A percentile compares a stretch with the other conserved stretches of the same genome.
These are phyloP conservation scores for Leishmania lainsoni DNA, from an alignment of 208 protist species.

Conservation along the genomic window DNA sequence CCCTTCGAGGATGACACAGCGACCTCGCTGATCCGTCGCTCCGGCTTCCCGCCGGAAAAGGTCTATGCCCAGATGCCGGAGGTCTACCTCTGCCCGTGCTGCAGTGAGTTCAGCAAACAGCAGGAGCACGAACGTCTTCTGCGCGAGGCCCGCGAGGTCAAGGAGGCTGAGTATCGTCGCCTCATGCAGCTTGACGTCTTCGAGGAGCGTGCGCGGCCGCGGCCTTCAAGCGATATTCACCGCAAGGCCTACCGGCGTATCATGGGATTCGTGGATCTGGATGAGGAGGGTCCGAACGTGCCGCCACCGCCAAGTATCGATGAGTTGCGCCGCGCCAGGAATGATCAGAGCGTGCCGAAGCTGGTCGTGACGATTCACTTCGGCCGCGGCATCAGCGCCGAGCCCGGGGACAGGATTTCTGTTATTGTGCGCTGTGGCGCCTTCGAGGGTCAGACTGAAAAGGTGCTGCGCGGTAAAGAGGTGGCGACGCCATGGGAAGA, in stretches of 20 bases:
- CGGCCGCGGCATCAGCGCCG: slow-evolving; percentile 69
- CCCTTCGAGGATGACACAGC: slow-evolving; percentile 91
- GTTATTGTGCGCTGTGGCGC: slow-evolving; percentile 87
- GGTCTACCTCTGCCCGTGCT: slow-evolving; percentile 84
- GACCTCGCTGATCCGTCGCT: slow-evolving; percentile 82
- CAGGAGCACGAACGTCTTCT: slow-evolving; percentile 68
- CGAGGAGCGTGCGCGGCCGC: slow-evolving; percentile 81
- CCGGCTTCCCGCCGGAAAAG: slow-evolving; percentile 74
- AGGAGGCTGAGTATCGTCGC: slow-evolving; percentile 64
- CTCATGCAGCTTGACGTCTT: slow-evolving; percentile 90
- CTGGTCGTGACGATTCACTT: slow-evolving; percentile 90
- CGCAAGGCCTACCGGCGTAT: slow-evolving; percentile 49
- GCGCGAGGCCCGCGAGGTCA: slow-evolving; percentile 59
- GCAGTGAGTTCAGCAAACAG: slow-evolving; percentile 65
- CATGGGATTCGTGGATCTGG: slow-evolving; percentile 47
- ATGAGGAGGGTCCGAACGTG: slow-evolving; percentile 37
- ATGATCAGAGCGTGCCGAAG: slow-evolving; percentile 48
- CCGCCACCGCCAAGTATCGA: slow-evolving; percentile 79
- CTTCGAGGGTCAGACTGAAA: slow-evolving; percentile 88
- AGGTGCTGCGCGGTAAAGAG: slow-evolving; percentile 73
- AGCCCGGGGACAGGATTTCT: slow-evolving; percentile 64
- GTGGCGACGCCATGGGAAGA: slow-evolving; percentile 81
- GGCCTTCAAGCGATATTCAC: slow-evolving; percentile 35
- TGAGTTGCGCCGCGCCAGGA: slow-evolving; percentile 57
- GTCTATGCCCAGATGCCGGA: slow-evolving; percentile 88